phyloP scores from a whole-genome alignment of 2,329 filamentous ascomycete species.

The Talaromyces sp. region DNA sequence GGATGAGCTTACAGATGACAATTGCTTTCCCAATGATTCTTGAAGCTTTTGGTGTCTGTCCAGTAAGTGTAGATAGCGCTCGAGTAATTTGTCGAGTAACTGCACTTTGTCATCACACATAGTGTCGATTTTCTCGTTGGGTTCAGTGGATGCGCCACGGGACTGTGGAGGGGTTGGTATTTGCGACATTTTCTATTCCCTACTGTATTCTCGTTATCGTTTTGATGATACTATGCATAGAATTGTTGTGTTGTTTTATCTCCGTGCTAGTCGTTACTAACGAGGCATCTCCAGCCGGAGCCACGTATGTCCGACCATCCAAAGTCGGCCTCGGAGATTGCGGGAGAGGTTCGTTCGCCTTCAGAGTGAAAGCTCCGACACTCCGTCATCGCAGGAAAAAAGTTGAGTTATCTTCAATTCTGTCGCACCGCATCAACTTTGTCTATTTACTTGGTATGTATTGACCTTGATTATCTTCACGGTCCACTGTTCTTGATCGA shows the following conservation, averaged over 20 bases:
- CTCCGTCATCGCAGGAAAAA: constrained; percentile 13
- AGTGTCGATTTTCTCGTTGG: constrained; percentile 20
- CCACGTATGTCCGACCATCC: constrained; percentile 15
- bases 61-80: constrained; percentile 43
- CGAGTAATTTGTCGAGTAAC: constrained; percentile 40
- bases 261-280: not conserved
- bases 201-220: not conserved
- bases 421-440: not conserved
- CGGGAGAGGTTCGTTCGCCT: not conserved
- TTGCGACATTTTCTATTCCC: constrained; percentile 28
- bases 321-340: constrained; percentile 10
- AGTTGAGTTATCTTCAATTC: not conserved
- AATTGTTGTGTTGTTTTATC: not conserved
- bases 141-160: constrained; percentile 28
- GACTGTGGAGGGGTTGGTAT: constrained; percentile 37
- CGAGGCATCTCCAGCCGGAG: constrained; percentile 14
- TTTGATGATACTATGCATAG: not conserved
- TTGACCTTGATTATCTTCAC: not conserved
- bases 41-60: constrained; percentile 44
- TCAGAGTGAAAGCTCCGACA: constrained; percentile 9
- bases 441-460: not conserved
- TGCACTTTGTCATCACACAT: constrained; percentile 27
- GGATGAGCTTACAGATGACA: constrained; percentile 38
- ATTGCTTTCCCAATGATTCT: constrained; percentile 32
- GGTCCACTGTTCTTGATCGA: no score